Evolutionary conservation across 108 stramenopile species (phyloP), one percentile per base, ranked within the genome.

Genomic region (Chaetoceros tenuissimus): DNA sequence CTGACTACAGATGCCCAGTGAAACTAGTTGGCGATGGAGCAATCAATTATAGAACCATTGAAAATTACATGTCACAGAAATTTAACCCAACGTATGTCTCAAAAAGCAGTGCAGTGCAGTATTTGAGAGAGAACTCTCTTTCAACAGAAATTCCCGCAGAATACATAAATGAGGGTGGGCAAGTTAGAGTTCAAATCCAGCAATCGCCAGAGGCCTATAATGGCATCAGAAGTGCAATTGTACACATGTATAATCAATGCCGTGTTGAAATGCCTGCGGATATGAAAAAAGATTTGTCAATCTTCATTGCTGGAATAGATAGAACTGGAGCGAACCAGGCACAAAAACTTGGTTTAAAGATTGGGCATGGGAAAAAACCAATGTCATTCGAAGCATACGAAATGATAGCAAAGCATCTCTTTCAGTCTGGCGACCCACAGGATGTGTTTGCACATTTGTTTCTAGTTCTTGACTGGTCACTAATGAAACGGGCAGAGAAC

Each of bases 361-460:
- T 24, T 2, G 22, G 1, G 13, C 40, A 43, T n/a, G 56, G 56
- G 20, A 45, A 57, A 23, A 19, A 23, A 29, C 40, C 31, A 19
- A 22, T 57, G 40, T 26, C 56, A n/a, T 44, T 44, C 2, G 1
- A n/a, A 18, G 56, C 21, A 2, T 57, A 57, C 22, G 44, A 44
- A 40, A 44, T 24, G 25, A 26, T 57, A 44, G 56, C 56, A 18
- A 26, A 43, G 34, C 20, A 27, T 44, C 34, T 57, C 18, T 57
- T 57, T 44, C 40, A 57, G 44, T 44, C 40, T 43, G 18, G 3
- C 23, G 44, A 57, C 21, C 56, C 56, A 26, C 53, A 63, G 3
- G 46, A 24, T 54, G 28, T 63, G 10, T 63, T 63, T 47, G 62
- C 62, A 7, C 62, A 44, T 3, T 30, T n/a, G 18, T 63, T 63